A percentile compares a stretch with the other conserved stretches of the same genome.
Conservation (phyloP, 257 asterid species). For the Nicotiana tomentosiformis region DNA sequence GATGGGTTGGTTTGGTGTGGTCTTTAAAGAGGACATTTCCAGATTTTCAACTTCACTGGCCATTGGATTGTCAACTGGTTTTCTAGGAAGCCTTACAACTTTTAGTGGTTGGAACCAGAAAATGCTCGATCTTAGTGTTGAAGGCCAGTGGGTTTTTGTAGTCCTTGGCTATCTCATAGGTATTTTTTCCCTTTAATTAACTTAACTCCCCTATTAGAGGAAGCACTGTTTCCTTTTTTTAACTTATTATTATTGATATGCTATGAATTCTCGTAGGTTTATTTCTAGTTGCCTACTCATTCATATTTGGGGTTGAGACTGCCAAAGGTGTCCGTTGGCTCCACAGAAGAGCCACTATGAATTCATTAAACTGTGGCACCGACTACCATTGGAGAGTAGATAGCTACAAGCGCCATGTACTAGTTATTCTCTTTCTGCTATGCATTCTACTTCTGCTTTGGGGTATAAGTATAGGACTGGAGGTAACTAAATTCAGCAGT, state of each 20-base stretch:
- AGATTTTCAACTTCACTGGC: conserved; percentile 65
- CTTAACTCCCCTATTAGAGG: background rate
- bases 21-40: conserved; percentile 61
- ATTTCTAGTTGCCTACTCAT: conserved; percentile 58
- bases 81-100: conserved; percentile 91
- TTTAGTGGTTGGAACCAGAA: conserved; percentile 98
- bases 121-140: conserved; percentile 71
- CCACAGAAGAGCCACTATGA: conserved; percentile 9
- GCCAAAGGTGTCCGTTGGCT: conserved; percentile 60
- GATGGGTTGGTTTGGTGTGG: conserved; percentile 96
- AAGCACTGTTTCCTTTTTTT: background rate
- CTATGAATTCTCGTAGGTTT: conserved; percentile 39
- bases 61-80: conserved; percentile 80
- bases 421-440: conserved; percentile 30
- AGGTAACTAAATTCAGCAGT: conserved; percentile 29
- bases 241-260: background rate
- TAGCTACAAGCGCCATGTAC: conserved; percentile 20
- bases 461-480: conserved; percentile 40
- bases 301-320: conserved; percentile 64
- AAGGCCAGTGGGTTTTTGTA: conserved; percentile 70
- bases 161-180: conserved; percentile 65
- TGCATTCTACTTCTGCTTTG: conserved; percentile 45
- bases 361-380: background rate
- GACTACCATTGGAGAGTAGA: conserved; percentile 17
- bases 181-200: background rate